phyloP scores from a whole-genome alignment of 2,329 filamentous ascomycete genomes.

The Colletotrichum horii region DNA sequence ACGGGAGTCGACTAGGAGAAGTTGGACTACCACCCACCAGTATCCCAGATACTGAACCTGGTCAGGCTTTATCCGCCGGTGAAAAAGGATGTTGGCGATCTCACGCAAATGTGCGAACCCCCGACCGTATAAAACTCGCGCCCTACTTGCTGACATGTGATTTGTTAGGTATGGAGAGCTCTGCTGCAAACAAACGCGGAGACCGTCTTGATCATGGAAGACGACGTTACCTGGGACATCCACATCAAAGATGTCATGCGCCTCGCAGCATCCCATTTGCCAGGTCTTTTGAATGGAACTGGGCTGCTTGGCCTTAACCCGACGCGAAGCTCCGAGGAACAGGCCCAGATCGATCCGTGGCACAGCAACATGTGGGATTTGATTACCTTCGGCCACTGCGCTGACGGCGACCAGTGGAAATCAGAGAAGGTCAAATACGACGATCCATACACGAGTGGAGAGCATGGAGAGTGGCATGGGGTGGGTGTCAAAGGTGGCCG shows the following conservation, averaged over 20 bases:
- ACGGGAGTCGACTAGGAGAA: conserved; percentile 23
- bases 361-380: conserved; percentile 27
- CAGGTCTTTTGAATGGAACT: background rate
- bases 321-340: background rate
- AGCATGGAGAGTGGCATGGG: conserved; percentile 23
- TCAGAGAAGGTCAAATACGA: background rate
- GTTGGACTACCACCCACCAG: conserved; percentile 30
- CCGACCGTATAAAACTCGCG: background rate
- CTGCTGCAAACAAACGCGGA: conserved; percentile 25
- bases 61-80: conserved; percentile 17
- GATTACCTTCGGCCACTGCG: conserved; percentile 28
- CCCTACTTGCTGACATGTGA: background rate
- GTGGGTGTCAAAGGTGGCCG: conserved; percentile 21
- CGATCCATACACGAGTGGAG: background rate
- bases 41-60: conserved; percentile 8
- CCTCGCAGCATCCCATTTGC: background rate
- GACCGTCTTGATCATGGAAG: conserved; percentile 31
- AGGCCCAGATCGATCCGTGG: conserved; percentile 24
- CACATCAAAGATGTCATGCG: conserved; percentile 29
- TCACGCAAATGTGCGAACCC: conserved; percentile 30
- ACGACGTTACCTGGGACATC: conserved; percentile 33
- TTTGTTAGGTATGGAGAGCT: conserved; percentile 29
- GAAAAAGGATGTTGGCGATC: conserved; percentile 32
- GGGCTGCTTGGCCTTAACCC: background rate
- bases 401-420: conserved; percentile 21